Base-by-base conservation (phyloP, 257 asterid genomes). In the Nicotiana tomentosiformis region DNA sequence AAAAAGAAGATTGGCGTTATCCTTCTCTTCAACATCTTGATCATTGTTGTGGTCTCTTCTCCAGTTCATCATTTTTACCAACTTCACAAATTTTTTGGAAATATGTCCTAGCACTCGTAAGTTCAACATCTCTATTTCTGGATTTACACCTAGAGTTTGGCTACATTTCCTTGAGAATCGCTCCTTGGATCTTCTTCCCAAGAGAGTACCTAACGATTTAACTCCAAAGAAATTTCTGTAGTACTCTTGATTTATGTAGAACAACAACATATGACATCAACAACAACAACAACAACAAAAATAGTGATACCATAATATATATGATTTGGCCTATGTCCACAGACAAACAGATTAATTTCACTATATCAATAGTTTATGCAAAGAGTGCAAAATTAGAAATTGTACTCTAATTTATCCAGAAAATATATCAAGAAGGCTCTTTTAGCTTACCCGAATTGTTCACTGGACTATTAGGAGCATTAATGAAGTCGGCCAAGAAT, bases 401-500 rank as follows among this genome's bases (percentile, higher is more conserved):
- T 4, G 49, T 66, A 15, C 74, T 66, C 26, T 66, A 66, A 32
- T 7, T 74, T 74, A 49, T 15, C 16, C 20, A 26, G 26, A 15
- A 26, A 74, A 74, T 23, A 49, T 26, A 4, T 74, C 43, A 26
- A 49, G 20, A 46, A 85, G 57, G n/a, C 33, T 32, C 18, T 29
- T 29, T 29, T 16, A 72, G 85, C 89, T 7, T 55, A 93, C 98
- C 96, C 84, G 89, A 83, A 65, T 87, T 74, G 83, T 90, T 81
- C 18, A 93, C 72, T 2, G 98, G 97, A 78, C 97, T 84, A 87
- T 90, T 92, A 66, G 97, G 88, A 15, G 93, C 70, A 78, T 82
- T 90, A 49, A 95, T 82, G 77, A 95, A 93, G 85, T 93, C 98
- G 78, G 91, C 96, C 86, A 95, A 84, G 87, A 95, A 95, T 82